Evolutionary conservation across 1,139 yeast genomes (phyloP), one percentile per base, ranked within the genome.

Genomic region (Nakaseomyces nivariensis): DNA sequence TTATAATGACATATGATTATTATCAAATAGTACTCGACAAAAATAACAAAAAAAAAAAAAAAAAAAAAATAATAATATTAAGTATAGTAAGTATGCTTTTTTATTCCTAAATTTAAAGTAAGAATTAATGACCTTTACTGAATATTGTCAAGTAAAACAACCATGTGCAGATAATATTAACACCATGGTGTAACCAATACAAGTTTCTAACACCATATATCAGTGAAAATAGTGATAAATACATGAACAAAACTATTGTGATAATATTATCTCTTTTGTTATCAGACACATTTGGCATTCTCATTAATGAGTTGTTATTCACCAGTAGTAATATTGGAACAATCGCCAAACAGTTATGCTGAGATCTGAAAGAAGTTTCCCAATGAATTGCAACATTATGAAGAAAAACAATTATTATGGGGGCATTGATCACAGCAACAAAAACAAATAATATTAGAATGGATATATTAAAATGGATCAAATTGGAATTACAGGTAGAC

Each of bases 321-420:
- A 76, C 74, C 37, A 82, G 58, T 7, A 78, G 55, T 11, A 83
- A 70, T 1, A 82, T 77, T 0, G 92, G 90, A 10, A 81, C 64
- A 22, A 85, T 76, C 0, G 89, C 82, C 51, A 84, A 64, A 47
- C 82, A 69, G 59, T 84, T 84, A 62, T 84, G 92, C 62, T 84
- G 92, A 0, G 90, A 82, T 13, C 84, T 78, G 57, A 85, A 84
- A 25, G 90, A 85, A 0, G 89, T 83, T 49, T 72, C 76, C 90
- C 92, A 84, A 55, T 74, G 77, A 38, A 84, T 73, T 1, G 82
- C 74, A 52, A 83, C 68, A 61, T 85, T 83, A 60, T 84, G 90
- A 27, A 82, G 69, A 66, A 83, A 82, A 2, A 84, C 92, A 53
- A 84, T 70, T 31, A 85, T 63, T 1, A 82, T 79, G 0, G 94